Base-by-base conservation (phyloP, 306 rosid species). In the Gleditsia sinensis region DNA sequence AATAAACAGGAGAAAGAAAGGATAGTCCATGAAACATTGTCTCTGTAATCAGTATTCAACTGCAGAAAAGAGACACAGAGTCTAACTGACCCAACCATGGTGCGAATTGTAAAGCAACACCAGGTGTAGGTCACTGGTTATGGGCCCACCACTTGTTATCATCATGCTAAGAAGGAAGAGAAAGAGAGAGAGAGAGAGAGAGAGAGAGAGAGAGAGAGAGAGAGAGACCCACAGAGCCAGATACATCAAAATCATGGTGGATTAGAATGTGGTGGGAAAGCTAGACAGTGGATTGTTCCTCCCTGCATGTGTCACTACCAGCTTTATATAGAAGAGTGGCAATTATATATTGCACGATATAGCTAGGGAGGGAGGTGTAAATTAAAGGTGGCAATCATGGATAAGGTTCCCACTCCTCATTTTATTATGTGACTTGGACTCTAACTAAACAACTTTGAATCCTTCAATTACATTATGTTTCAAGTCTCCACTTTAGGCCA, bases 201-300 rank as follows among this genome's bases (percentile, higher is more conserved):
- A n/a, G n/a, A 40, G 23, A 16, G 17, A 67, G 48, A 25, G 34
- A 40, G 12, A 48, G 48, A 40, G 80, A 48, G 66, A 51, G 65
- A 71, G 81, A 46, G 75, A 71, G 16, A n/a, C n/a, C n/a, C n/a
- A n/a, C n/a, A n/a, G n/a, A n/a, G 2, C 32, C 24, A 37, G 27
- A 11, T 20, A 20, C 49, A 78, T 75, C 74, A 66, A 79, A 72
- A 78, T 86, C 89, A 72, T 59, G 75, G 5, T 42, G 71, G 78
- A 69, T 75, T 65, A 64, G 33, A 53, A 25, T 75, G 84, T 59
- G 82, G 72, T 69, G 82, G 53, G 83, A 87, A 87, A 90, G 88
- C 72, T 3, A 76, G 84, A 87, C 90, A 83, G 51, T 85, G 90
- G 90, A 83, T 80, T 84, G 66, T 87, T 87, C 89, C 75, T 69